Percentiles rank a stretch among this genome's conserved stretches.
Conservation (phyloP, 2,329 filamentous ascomycete genomes). For the Penicillium sp. region DNA sequence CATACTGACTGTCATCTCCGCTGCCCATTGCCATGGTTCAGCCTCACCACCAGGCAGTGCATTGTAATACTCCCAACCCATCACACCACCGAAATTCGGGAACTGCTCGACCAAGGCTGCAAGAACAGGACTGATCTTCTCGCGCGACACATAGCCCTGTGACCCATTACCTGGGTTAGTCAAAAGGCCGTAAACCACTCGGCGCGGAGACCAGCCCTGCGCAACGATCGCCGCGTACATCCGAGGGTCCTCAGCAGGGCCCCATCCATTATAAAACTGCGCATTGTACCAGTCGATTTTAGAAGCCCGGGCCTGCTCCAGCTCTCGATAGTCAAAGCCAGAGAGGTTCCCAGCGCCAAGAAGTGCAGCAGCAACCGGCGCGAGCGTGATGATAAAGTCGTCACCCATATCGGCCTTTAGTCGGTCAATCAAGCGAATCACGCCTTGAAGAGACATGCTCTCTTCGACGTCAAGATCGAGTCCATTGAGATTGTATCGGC, state of each 20-base stretch:
- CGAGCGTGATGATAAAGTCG: slow-evolving; percentile 74
- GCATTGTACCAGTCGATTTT: slow-evolving; percentile 84
- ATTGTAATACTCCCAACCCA: slow-evolving; percentile 97
- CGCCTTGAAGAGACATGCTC: slow-evolving; percentile 64
- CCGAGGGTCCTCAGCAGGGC: slow-evolving; percentile 57
- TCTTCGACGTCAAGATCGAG: slow-evolving; percentile 82
- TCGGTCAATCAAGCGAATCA: slow-evolving; percentile 67
- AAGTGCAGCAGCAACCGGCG: slow-evolving; percentile 77
- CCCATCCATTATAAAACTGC: slow-evolving; percentile 94
- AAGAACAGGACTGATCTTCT: slow-evolving; percentile 58
- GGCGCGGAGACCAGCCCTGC: slow-evolving; percentile 68
- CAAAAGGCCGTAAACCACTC: slow-evolving; percentile 77
- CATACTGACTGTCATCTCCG: slow-evolving; percentile 59
- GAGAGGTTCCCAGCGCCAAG: slow-evolving; percentile 64
- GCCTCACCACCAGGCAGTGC: slow-evolving; percentile 63
- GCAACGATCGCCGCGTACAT: slow-evolving; percentile 45
- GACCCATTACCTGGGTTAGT: slow-evolving; percentile 74
- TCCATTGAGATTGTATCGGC: slow-evolving; percentile 63
- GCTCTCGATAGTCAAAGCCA: slow-evolving; percentile 75
- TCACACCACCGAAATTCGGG: slow-evolving; percentile 76
- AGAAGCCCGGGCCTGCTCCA: slow-evolving; percentile 66
- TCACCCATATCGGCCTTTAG: slow-evolving; percentile 54
- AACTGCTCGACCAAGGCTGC: slow-evolving; percentile 60
- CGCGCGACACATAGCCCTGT: slow-evolving; percentile 62
- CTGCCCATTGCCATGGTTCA: slow-evolving; percentile 77